A percentile compares a stretch with the other conserved stretches of the same genome.
These are phyloP conservation scores for Termitomyces sp. DNA, from an alignment of 768 basidiomycete species.

Conservation along the genomic window DNA sequence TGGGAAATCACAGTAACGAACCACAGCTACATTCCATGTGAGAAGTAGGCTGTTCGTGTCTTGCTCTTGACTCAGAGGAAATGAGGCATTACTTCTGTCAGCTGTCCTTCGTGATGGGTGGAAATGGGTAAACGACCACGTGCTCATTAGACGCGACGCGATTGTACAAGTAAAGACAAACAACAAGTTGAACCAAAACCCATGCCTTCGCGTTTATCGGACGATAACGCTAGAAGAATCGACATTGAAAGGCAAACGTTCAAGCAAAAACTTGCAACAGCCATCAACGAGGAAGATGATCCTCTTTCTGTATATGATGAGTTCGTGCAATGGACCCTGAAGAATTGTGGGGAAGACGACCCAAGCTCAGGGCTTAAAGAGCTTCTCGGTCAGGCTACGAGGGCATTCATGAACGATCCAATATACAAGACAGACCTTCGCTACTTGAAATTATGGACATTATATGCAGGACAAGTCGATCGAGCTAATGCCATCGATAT, in stretches of 20 bases:
- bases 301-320: constrained; percentile 81
- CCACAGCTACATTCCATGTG: too few species aligned
- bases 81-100: too few species aligned
- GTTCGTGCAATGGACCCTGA: constrained; percentile 88
- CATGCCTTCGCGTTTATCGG: constrained; percentile 16
- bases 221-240: constrained; percentile 18
- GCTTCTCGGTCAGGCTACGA: constrained; percentile 80
- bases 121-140: constrained; percentile 9
- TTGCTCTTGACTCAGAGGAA: too few species aligned
- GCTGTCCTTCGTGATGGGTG: too few species aligned
- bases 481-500: constrained; percentile 62
- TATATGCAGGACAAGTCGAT: constrained; percentile 81
- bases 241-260: constrained; percentile 35
- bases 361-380: constrained; percentile 72
- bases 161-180: constrained; percentile 14
- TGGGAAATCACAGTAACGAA: not conserved
- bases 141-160: constrained; percentile 19
- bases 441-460: constrained; percentile 89
- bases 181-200: constrained; percentile 10
- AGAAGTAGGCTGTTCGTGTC: too few species aligned
- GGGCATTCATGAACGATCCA: constrained; percentile 78
- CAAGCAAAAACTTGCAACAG: constrained; percentile 42
- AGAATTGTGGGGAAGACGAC: constrained; percentile 71
- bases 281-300: constrained; percentile 75
- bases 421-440: constrained; percentile 84